These are phyloP conservation scores for Phanerochaete carnosa DNA, from an alignment of 768 basidiomycete species.

Conservation along the genomic window DNA sequence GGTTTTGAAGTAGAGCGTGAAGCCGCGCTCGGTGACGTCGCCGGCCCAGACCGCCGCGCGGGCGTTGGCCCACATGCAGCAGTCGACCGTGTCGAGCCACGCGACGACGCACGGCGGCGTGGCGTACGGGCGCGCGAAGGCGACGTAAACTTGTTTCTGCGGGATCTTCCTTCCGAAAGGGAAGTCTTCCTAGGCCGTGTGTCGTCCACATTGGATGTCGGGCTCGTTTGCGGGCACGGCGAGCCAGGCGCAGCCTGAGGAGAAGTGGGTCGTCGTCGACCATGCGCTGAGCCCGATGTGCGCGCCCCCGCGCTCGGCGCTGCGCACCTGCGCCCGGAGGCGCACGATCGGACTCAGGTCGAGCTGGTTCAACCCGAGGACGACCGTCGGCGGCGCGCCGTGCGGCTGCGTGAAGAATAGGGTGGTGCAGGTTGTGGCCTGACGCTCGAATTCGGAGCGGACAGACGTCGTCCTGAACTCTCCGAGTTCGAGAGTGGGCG, in stretches of 20 bases:
- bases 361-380: not conserved
- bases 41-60: not conserved
- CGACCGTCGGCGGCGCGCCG: not conserved
- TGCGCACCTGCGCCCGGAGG: not conserved
- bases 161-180: not conserved
- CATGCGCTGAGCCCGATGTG: not conserved
- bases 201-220: conserved; percentile 2
- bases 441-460: no score
- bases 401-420: not conserved
- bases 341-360: not conserved
- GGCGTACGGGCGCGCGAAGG: not conserved
- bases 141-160: not conserved
- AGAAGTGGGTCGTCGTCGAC: not conserved
- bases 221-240: not conserved
- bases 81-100: conserved; percentile 1
- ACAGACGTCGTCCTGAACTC: no score
- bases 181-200: not conserved
- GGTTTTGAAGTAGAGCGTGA: not conserved
- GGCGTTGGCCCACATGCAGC: not conserved
- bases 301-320: not conserved
- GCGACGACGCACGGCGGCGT: not conserved
- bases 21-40: not conserved
- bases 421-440: no score
- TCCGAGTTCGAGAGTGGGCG: no score
- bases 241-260: not conserved